phyloP scores from a whole-genome alignment of 257 asterid genomes.

The Nyctanthes arbortristis region DNA sequence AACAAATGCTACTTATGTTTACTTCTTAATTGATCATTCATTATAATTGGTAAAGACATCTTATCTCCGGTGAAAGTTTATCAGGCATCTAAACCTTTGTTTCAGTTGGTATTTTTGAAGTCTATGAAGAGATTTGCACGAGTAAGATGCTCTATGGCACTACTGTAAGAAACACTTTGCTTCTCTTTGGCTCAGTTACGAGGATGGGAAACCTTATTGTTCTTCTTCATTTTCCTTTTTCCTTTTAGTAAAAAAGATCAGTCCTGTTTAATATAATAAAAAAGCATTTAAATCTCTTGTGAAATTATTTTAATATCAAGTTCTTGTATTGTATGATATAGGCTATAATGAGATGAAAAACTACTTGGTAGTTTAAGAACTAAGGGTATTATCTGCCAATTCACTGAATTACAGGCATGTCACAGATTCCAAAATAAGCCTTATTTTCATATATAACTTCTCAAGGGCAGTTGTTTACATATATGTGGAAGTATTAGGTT shows the following conservation, averaged over 20 bases:
- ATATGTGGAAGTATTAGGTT: background rate
- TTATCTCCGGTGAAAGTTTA: background rate
- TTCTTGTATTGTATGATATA: background rate
- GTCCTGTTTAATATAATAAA: background rate
- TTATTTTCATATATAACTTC: slow-evolving; percentile 4
- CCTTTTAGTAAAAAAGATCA: background rate
- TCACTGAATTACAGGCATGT: background rate
- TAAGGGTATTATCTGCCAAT: slow-evolving; percentile 1
- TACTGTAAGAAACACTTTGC: background rate
- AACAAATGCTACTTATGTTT: background rate
- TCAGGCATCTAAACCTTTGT: background rate
- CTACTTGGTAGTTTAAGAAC: background rate
- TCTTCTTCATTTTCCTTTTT: background rate
- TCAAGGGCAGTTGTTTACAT: slow-evolving; percentile 14
- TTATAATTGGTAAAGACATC: background rate
- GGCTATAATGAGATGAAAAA: slow-evolving; percentile 8
- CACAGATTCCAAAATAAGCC: background rate
- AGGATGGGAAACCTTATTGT: slow-evolving; percentile 12
- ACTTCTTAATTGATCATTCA: background rate
- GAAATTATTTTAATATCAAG: background rate
- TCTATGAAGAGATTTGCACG: background rate
- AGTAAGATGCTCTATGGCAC: background rate
- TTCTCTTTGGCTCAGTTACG: background rate
- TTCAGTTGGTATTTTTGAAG: background rate
- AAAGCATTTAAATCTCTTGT: background rate